phyloP scores from a whole-genome alignment of 2,329 filamentous ascomycete genomes.

The Trichoderma koningii region DNA sequence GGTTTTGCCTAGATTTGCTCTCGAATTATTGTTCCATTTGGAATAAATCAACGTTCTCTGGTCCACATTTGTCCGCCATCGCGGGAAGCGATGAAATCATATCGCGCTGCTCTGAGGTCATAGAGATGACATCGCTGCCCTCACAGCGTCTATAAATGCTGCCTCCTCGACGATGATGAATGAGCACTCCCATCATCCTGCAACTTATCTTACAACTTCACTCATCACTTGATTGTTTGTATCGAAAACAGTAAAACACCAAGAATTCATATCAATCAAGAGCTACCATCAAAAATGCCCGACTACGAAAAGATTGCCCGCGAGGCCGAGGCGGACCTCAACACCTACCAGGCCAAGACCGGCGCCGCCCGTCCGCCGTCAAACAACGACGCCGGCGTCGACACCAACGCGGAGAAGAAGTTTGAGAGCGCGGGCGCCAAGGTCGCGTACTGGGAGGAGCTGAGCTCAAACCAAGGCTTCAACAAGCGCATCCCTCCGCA shows the following conservation, averaged over 20 bases:
- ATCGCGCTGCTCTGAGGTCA: conserved; percentile 23
- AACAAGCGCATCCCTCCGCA: conserved; percentile 50
- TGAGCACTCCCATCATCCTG: too few species aligned
- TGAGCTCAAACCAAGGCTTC: conserved; percentile 50
- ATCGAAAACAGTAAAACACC: not conserved
- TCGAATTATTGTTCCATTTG: not conserved
- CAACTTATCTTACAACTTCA: not conserved
- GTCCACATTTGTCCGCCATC: conserved; percentile 5
- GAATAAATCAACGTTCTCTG: not conserved
- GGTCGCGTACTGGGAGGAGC: conserved; percentile 43
- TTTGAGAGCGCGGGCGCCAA: conserved; percentile 37
- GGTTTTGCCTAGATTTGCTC: too few species aligned
- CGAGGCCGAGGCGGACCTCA: conserved; percentile 51
- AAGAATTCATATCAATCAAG: not conserved
- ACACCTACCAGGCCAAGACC: conserved; percentile 52
- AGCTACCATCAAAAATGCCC: not conserved
- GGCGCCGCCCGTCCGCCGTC: conserved; percentile 45
- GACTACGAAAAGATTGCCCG: conserved; percentile 48
- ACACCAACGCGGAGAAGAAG: conserved; percentile 40
- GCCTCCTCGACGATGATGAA: too few species aligned
- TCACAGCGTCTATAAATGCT: not conserved
- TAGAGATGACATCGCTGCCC: conserved; percentile 1
- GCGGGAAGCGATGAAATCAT: conserved; percentile 28
- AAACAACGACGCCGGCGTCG: conserved; percentile 47
- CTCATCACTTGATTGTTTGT: not conserved